A percentile compares a stretch with the other conserved stretches of the same genome.
Evolutionary conservation across 2,329 filamentous ascomycete genomes (phyloP).

Genomic region (Fusarium albosuccineum): DNA sequence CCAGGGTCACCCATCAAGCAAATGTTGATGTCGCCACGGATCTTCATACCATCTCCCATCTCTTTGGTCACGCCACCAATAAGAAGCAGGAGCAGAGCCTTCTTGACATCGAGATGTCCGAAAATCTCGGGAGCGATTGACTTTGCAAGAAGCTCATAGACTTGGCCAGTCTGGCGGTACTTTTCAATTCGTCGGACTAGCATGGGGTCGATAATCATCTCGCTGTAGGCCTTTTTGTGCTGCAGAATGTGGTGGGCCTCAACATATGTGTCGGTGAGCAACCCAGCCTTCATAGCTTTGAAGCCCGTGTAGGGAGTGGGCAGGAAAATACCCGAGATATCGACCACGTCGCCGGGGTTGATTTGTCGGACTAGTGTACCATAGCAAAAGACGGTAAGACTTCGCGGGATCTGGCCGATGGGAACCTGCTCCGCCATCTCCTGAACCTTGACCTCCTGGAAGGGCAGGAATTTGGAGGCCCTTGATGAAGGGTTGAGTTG

Average conservation of each 20-base stretch:
- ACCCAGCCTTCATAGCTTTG: slow-evolving; percentile 93
- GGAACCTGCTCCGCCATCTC: slow-evolving; percentile 99
- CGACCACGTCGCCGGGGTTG: slow-evolving; percentile 94
- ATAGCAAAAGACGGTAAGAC: slow-evolving; percentile 89
- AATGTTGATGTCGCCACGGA: slow-evolving; percentile 98
- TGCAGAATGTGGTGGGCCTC: slow-evolving; percentile 94
- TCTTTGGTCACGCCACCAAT: slow-evolving; percentile 97
- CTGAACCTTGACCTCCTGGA: slow-evolving; percentile 98
- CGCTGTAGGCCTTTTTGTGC: slow-evolving; percentile 98
- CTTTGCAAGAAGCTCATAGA: slow-evolving; percentile 95
- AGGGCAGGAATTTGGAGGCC: slow-evolving; percentile 95
- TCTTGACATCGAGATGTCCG: slow-evolving; percentile 97
- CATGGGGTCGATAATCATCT: slow-evolving; percentile 85
- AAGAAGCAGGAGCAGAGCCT: slow-evolving; percentile 92
- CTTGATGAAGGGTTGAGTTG: slow-evolving; percentile 95
- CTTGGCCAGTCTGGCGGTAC: slow-evolving; percentile 85
- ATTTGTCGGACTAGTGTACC: slow-evolving; percentile 87
- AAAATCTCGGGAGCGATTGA: slow-evolving; percentile 98
- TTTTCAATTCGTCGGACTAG: slow-evolving; percentile 88
- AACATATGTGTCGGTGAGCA: slow-evolving; percentile 97
- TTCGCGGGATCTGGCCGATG: slow-evolving; percentile 95
- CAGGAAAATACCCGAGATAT: slow-evolving; percentile 94
- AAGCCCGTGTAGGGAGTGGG: slow-evolving; percentile 99
- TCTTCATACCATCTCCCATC: slow-evolving; percentile 98
- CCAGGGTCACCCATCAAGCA: slow-evolving; percentile 99